Evolutionary conservation across 192 early-diverging fungal genomes (phyloP), one percentile per base, ranked within the genome.

Genomic region (Haplosporangium gracile): DNA sequence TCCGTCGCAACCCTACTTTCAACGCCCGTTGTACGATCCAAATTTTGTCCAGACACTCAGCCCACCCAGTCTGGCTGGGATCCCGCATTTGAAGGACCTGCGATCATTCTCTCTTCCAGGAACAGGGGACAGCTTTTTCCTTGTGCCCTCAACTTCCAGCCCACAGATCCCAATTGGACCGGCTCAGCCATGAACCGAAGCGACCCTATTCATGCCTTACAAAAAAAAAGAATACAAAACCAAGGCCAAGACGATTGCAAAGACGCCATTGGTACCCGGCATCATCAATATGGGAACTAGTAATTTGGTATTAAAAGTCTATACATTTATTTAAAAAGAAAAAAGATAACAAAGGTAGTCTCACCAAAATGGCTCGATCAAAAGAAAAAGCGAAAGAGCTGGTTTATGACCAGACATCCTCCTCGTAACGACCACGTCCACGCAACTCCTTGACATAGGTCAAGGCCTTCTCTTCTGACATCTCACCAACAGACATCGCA

Each of bases 371-470:
- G 26, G 60, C 0, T 65, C 26, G 60, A 65, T 65, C 60, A 29
- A 65, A 65, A 65, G 32, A 10, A 32, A 57, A n/a, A 65, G 15
- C 32, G 11, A 29, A 9, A 29, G 11, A 34, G 60, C 60, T 65
- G 60, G 79, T 88, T 83, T 93, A 95, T 75, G 92, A 91, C 98
- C 98, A 98, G 22, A 99, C 97, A 91, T 99, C 98, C 85, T 99
- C 98, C 79, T 96, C 95, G 83, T 98, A 99, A 42, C 96, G 94
- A 34, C 95, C 95, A 73, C 92, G 82, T 40, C 85, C 91, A 75
- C 95, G 93, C 85, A 99, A 90, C 76, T 97, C 94, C 76, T 97
- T 97, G 45, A 99, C 90, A 93, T 95, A 99, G 55, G 88, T 90
- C 71, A 90, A 90, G 1, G 96, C 96, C 72, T 89, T 89, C 32